phyloP scores from a whole-genome alignment of 371 early-diverging fungal genomes.

The Choanephora cucurbitarum region DNA sequence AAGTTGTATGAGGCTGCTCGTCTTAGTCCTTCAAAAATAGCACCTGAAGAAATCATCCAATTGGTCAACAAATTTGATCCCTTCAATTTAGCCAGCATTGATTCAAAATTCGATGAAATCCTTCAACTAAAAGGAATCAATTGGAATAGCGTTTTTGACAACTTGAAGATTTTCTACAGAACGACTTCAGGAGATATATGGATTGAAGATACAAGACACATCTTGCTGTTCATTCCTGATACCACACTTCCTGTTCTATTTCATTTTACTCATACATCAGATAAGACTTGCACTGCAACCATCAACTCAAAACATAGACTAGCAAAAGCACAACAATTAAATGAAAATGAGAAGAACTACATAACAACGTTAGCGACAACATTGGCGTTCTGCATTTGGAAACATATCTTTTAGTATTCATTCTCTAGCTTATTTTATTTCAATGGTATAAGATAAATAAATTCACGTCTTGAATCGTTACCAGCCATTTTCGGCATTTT shows the following conservation, averaged over 20 bases:
- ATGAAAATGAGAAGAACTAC: conserved; percentile 24
- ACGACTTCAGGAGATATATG: conserved; percentile 33
- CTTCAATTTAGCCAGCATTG: conserved; percentile 15
- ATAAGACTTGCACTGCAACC: conserved; percentile 5
- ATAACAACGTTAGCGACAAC: conserved; percentile 28
- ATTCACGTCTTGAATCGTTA: conserved; percentile 14
- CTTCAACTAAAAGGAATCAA: conserved; percentile 26
- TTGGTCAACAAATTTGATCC: conserved; percentile 21
- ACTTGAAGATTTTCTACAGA: conserved; percentile 35
- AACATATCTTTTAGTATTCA: conserved; percentile 5
- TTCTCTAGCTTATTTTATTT: background rate
- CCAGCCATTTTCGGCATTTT: conserved; percentile 48
- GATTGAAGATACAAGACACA: conserved; percentile 20
- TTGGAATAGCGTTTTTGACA: conserved; percentile 37
- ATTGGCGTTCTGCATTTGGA: conserved; percentile 42
- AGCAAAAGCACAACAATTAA: background rate
- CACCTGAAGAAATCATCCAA: conserved; percentile 12
- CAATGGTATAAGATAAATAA: background rate
- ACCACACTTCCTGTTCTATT: conserved; percentile 31
- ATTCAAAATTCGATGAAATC: conserved; percentile 28
- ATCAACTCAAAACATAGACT: conserved; percentile 21
- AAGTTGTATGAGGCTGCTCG: conserved; percentile 29
- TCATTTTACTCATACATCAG: conserved; percentile 21
- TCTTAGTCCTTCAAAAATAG: conserved; percentile 5
- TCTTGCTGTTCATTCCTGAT: conserved; percentile 38